Percentiles rank a stretch among this genome's conserved stretches.
Evolutionary conservation across 495 filamentous ascomycete genomes (phyloP).

Genomic region (Lasiosphaeria miniovina): DNA sequence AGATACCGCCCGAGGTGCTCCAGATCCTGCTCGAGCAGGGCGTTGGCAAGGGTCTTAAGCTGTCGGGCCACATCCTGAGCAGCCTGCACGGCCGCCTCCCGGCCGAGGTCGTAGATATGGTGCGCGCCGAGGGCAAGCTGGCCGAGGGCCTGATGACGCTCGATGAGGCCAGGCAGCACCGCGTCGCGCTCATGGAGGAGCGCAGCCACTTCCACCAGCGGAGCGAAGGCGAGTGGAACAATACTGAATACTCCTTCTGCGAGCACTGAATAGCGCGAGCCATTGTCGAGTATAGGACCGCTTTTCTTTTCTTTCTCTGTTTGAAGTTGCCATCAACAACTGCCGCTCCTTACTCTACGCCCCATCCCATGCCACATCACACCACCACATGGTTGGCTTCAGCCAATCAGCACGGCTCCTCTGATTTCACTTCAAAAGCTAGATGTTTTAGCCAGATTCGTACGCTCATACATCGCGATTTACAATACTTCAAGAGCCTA

Average conservation of each 20-base stretch:
- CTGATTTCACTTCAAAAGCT: too few species aligned
- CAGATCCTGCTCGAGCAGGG: conserved; percentile 38
- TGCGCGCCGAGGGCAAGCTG: conserved; percentile 25
- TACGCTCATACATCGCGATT: too few species aligned
- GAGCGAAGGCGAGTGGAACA: conserved; percentile 7
- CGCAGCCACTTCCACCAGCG: conserved; percentile 16
- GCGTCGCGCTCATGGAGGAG: conserved; percentile 51
- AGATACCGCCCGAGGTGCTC: conserved; percentile 26
- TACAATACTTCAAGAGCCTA: too few species aligned
- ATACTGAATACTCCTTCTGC: conserved; percentile 10
- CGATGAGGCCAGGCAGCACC: conserved; percentile 44
- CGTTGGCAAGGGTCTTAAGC: conserved; percentile 12
- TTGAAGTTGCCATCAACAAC: too few species aligned
- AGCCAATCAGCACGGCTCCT: too few species aligned
- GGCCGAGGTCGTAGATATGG: conserved; percentile 39
- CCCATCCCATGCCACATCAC: too few species aligned
- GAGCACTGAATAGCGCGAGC: conserved; percentile 7
- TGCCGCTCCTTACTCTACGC: too few species aligned
- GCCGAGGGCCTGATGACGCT: conserved; percentile 35
- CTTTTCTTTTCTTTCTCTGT: too few species aligned
- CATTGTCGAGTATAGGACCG: too few species aligned
- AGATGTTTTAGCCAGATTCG: too few species aligned
- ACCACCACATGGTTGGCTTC: too few species aligned
- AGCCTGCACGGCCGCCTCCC: conserved; percentile 27
- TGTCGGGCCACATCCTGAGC: background rate